These are phyloP conservation scores for Solanum commersonii DNA, from an alignment of 257 asterid species.

Conservation along the genomic window DNA sequence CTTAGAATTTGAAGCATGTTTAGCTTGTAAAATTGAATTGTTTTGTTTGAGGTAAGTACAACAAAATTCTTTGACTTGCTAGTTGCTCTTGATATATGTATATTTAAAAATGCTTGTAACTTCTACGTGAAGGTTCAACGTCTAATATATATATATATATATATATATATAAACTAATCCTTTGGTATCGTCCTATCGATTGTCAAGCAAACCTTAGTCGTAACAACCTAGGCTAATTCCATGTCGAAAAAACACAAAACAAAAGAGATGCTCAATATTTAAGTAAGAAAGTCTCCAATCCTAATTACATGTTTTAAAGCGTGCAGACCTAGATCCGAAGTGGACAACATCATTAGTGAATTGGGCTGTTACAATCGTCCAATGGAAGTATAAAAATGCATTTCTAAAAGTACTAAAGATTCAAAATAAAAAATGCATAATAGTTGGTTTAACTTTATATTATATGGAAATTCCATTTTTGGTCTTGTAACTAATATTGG, in stretches of 20 bases:
- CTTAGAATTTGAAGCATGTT: too few relatives aligned
- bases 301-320: not conserved
- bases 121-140: not conserved
- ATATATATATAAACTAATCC: not conserved
- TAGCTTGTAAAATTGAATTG: not conserved
- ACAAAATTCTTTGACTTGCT: not conserved
- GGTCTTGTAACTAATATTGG: not conserved
- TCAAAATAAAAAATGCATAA: too few relatives aligned
- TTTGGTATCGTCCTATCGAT: too few relatives aligned
- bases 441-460: too few relatives aligned
- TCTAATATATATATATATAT: not conserved
- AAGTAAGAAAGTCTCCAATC: not conserved
- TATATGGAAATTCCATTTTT: not conserved
- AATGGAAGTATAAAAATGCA: not conserved
- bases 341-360: not conserved
- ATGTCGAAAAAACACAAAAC: not conserved
- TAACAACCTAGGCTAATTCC: not conserved
- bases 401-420: not conserved
- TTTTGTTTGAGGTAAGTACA: not conserved
- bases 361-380: not conserved
- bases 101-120: not conserved
- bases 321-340: not conserved
- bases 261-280: not conserved
- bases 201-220: too few relatives aligned
- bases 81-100: not conserved